phyloP scores from a whole-genome alignment of 495 filamentous ascomycete species.

The Neurospora sp. region DNA sequence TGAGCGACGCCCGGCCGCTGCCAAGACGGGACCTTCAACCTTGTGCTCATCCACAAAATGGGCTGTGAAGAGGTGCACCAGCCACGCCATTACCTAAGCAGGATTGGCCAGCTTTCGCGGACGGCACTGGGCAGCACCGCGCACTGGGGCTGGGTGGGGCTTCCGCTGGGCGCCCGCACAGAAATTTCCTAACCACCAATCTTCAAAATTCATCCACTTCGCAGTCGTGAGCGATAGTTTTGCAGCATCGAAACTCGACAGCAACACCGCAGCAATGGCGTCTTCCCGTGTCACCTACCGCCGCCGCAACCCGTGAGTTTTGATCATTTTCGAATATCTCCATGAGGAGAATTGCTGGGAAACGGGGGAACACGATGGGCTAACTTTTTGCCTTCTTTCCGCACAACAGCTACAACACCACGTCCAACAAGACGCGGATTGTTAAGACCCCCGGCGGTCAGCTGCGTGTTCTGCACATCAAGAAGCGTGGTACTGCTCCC shows the following conservation, averaged over 20 bases:
- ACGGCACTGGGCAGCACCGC: neutral
- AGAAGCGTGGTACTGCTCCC: constrained; percentile 92
- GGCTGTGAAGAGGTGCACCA: constrained; percentile 1
- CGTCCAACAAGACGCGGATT: constrained; percentile 91
- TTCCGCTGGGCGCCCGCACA: constrained; percentile 26
- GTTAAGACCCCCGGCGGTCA: constrained; percentile 93
- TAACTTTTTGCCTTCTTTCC: constrained; percentile 5
- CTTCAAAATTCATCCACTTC: constrained; percentile 37
- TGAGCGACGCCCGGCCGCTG: neutral
- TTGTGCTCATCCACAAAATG: neutral
- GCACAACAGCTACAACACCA: constrained; percentile 78
- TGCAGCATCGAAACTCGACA: constrained; percentile 36
- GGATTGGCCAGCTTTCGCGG: constrained; percentile 1
- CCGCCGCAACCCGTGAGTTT: constrained; percentile 82
- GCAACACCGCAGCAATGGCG: constrained; percentile 53
- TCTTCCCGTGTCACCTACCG: constrained; percentile 54
- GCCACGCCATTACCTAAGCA: constrained; percentile 9
- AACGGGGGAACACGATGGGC: constrained; percentile 8
- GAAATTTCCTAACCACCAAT: constrained; percentile 23
- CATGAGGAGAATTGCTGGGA: constrained; percentile 3
- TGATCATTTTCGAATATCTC: constrained; percentile 2
- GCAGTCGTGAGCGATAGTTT: constrained; percentile 34
- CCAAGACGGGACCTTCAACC: neutral
- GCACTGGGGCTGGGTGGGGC: constrained; percentile 17
- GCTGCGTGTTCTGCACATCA: constrained; percentile 92